Evolutionary conservation across 495 filamentous ascomycete species (phyloP).

Genomic region (Thermothielavioides terrestris): DNA sequence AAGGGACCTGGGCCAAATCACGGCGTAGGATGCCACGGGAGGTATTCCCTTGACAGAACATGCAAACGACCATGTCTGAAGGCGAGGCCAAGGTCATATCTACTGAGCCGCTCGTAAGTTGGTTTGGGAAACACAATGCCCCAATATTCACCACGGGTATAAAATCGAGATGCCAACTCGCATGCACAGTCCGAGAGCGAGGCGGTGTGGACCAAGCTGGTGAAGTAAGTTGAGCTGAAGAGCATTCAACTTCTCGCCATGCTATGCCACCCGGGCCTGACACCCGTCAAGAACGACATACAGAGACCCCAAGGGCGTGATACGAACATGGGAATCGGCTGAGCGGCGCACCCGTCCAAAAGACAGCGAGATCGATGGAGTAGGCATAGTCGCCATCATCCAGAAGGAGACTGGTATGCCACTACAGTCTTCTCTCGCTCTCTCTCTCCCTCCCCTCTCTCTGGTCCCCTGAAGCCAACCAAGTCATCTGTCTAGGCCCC

Average conservation of each 20-base stretch:
- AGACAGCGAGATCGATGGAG: conserved; percentile 69
- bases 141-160: too few relatives aligned
- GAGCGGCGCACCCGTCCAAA: conserved; percentile 66
- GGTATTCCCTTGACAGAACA: not conserved
- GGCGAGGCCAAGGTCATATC: conserved; percentile 18
- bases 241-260: not conserved
- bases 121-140: not conserved
- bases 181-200: conserved; percentile 40
- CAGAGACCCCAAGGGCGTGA: conserved; percentile 56
- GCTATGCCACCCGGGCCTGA: conserved; percentile 3
- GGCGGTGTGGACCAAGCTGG: conserved; percentile 63
- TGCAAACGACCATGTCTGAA: conserved; percentile 6
- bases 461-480: not conserved
- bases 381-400: conserved; percentile 82
- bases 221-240: conserved; percentile 17
- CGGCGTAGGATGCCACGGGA: too few relatives aligned
- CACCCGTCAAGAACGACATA: conserved; percentile 53
- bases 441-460: not conserved
- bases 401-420: conserved; percentile 49
- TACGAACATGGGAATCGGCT: conserved; percentile 73
- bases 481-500: conserved; percentile 37
- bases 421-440: too few relatives aligned
- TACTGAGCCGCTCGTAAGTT: conserved; percentile 28
- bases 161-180: not conserved
- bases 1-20: too few relatives aligned